phyloP scores from a whole-genome alignment of 805 yeast genomes.

The Starmerella stellata region DNA sequence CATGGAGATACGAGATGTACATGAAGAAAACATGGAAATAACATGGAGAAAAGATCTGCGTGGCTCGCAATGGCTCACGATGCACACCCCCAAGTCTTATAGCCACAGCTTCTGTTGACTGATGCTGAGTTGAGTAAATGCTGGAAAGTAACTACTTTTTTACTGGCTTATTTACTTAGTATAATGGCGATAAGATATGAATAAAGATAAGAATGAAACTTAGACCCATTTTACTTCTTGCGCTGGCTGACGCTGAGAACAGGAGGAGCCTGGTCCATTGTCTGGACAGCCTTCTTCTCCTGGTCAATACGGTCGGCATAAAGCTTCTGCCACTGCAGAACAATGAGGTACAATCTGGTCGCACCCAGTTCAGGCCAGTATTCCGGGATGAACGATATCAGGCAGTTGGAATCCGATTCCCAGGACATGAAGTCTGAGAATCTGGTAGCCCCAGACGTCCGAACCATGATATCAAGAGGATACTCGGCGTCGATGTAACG shows the following conservation, averaged over 20 bases:
- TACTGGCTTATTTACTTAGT: too few species aligned
- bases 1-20: too few species aligned
- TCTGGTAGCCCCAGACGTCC: constrained; percentile 77
- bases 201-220: too few species aligned
- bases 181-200: too few species aligned
- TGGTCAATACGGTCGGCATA: constrained; percentile 78
- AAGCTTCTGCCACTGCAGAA: constrained; percentile 57
- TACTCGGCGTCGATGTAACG: constrained; percentile 57
- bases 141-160: too few species aligned
- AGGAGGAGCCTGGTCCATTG: constrained; percentile 15
- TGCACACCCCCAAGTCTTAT: too few species aligned
- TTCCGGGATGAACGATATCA: constrained; percentile 54
- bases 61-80: too few species aligned
- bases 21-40: too few species aligned
- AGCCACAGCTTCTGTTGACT: too few species aligned
- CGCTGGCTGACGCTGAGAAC: constrained; percentile 12
- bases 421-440: constrained; percentile 80
- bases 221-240: constrained; percentile 1
- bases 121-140: too few species aligned
- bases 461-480: constrained; percentile 63
- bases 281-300: constrained; percentile 17
- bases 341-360: constrained; percentile 48
- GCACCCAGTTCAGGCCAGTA: constrained; percentile 87
- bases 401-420: constrained; percentile 48
- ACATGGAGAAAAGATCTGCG: too few species aligned